phyloP scores from a whole-genome alignment of 371 early-diverging fungal genomes.

The Polyrhizophydium stewartii region DNA sequence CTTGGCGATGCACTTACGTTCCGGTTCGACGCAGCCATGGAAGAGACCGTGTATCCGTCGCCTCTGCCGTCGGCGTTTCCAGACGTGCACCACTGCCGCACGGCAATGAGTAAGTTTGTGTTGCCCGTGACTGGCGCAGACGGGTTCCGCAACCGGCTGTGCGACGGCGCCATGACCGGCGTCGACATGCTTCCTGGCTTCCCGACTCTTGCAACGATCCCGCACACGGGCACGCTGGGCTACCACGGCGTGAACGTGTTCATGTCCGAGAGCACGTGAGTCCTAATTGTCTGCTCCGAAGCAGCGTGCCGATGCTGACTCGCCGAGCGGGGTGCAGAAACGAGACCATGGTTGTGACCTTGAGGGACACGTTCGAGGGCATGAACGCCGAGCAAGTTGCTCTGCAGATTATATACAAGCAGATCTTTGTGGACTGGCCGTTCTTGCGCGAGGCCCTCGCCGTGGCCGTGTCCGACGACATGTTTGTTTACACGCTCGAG shows the following conservation, averaged over 20 bases:
- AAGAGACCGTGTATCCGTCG: constrained; percentile 46
- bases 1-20: constrained; percentile 28
- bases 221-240: constrained; percentile 60
- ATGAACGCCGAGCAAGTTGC: constrained; percentile 24
- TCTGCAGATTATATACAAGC: constrained; percentile 14
- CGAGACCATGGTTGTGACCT: constrained; percentile 75
- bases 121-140: constrained; percentile 54
- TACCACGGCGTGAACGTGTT: constrained; percentile 83
- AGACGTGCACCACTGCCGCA: constrained; percentile 21
- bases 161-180: constrained; percentile 65
- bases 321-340: no score
- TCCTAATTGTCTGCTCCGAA: not conserved
- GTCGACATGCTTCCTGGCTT: constrained; percentile 78
- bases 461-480: constrained; percentile 66
- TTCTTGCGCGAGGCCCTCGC: constrained; percentile 78
- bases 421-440: constrained; percentile 62
- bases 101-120: constrained; percentile 7
- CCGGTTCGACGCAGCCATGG: constrained; percentile 13
- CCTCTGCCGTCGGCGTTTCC: constrained; percentile 70
- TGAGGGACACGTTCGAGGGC: constrained; percentile 50
- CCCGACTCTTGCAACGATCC: constrained; percentile 79
- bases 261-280: constrained; percentile 61
- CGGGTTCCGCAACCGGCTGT: constrained; percentile 58
- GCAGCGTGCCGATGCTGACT: not conserved
- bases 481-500: constrained; percentile 59